A percentile compares a stretch with the other conserved stretches of the same genome.
phyloP scores from a whole-genome alignment of 2,329 filamentous ascomycete genomes.

The Pseudogymnoascus sp. region DNA sequence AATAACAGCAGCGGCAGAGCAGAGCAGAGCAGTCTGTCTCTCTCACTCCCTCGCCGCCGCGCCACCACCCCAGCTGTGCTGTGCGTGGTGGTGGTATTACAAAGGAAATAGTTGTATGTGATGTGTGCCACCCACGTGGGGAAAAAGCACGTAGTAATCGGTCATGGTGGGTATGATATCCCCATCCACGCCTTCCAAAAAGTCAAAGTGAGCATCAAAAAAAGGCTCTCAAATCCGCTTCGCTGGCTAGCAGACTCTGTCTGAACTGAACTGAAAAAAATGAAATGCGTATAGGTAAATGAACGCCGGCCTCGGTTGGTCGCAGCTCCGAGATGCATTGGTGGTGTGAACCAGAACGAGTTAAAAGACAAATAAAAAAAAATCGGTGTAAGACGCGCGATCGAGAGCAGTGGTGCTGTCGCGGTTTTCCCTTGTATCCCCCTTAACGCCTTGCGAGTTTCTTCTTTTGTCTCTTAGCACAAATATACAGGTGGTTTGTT shows the following conservation, averaged over 20 bases:
- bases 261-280: background rate
- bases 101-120: slow-evolving; percentile 1
- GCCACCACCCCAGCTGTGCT: background rate
- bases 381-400: background rate
- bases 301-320: background rate
- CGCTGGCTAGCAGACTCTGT: background rate
- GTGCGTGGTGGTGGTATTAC: background rate
- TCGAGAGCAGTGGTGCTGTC: background rate
- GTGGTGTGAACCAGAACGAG: background rate
- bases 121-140: background rate
- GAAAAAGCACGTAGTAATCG: background rate
- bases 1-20: background rate
- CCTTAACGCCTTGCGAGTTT: background rate
- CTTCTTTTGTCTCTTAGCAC: background rate
- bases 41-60: background rate
- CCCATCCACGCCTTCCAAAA: background rate
- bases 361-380: background rate
- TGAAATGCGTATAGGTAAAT: background rate
- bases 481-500: background rate
- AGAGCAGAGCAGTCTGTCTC: background rate
- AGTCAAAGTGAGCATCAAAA: background rate
- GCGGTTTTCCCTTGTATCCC: background rate
- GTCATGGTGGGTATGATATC: background rate
- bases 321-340: background rate
- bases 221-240: background rate